Conservation (phyloP, 1,139 yeast species). For the Pichia sp. region DNA sequence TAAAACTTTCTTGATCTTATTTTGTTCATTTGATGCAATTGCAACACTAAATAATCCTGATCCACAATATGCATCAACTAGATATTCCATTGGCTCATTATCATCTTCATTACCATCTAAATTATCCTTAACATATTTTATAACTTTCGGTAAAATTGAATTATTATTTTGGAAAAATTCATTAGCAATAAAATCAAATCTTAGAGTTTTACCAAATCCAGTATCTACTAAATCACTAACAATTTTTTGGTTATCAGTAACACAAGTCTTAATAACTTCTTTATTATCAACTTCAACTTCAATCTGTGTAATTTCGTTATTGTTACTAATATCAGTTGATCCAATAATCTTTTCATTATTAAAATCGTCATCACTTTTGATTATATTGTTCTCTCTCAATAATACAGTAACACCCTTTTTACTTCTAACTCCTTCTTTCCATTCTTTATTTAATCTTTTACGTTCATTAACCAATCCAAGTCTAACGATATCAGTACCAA, state of each 20-base stretch:
- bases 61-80: constrained; percentile 97
- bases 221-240: constrained; percentile 63
- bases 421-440: constrained; percentile 12
- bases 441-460: constrained; percentile 34
- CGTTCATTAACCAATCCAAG: constrained; percentile 72
- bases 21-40: constrained; percentile 41
- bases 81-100: constrained; percentile 42
- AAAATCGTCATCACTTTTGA: constrained; percentile 17
- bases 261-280: constrained; percentile 40
- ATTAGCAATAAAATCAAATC: constrained; percentile 85
- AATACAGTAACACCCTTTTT: constrained; percentile 79
- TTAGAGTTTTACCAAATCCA: constrained; percentile 39
- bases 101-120: constrained; percentile 39
- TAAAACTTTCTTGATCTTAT: constrained; percentile 70
- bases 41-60: constrained; percentile 90
- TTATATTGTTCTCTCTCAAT: constrained; percentile 67
- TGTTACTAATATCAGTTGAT: constrained; percentile 15
- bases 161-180: constrained; percentile 96
- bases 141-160: constrained; percentile 77
- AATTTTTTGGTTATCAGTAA: constrained; percentile 68
- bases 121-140: constrained; percentile 71
- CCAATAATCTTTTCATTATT: constrained; percentile 20
- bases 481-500: constrained; percentile 78
- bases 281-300: constrained; percentile 3
- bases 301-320: constrained; percentile 15